Base-by-base conservation (phyloP, 108 stramenopile genomes). In the Hondaea fermentalgiana region DNA sequence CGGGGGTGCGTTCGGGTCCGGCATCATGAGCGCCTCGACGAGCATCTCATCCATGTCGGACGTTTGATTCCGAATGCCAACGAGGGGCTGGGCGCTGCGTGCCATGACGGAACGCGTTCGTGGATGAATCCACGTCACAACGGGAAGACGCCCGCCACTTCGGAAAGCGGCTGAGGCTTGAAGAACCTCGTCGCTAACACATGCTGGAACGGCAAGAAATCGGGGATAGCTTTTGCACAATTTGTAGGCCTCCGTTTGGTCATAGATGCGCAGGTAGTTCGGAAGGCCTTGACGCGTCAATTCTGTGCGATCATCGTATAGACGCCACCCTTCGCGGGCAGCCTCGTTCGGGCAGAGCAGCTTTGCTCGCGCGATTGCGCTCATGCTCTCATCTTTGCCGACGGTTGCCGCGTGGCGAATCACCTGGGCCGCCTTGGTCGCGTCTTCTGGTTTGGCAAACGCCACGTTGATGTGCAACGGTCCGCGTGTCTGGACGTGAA, bases 111-210 rank as follows among this genome's bases (percentile, higher is more conserved):
- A 90, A 45, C 89, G 58, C 16, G 92, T 92, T 43, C 88, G 44
- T 6, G 92, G 91, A 53, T 92, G 90, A 53, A 92, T 87, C 92
- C 92, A 92, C 23, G 90, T 91, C 44, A 92, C 87, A 12, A 89
- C 90, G 16, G 92, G 92, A 19, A 92, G 87, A 4, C 92, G 88
- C 12, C 89, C 89, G 25, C 89, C 51, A 45, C 88, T 87, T 44
- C 92, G 92, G 35, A 89, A 92, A 29, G 69, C 89, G 28, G 92
- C 91, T 42, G 76, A 8, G 4, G 17, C 76, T 53, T 12, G 45
- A 6, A 47, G 45, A 12, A 53, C 76, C n/a, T 83, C 76, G 76
- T 83, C 49, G 51, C 49, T 53, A 6, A 47, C 45, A 17, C 16
- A 21, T 23, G 19, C 6, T 17, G 76, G 76, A 35, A 83, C 49